Conservation (phyloP, 2,329 filamentous ascomycete species). For the Diplodia seriata region DNA sequence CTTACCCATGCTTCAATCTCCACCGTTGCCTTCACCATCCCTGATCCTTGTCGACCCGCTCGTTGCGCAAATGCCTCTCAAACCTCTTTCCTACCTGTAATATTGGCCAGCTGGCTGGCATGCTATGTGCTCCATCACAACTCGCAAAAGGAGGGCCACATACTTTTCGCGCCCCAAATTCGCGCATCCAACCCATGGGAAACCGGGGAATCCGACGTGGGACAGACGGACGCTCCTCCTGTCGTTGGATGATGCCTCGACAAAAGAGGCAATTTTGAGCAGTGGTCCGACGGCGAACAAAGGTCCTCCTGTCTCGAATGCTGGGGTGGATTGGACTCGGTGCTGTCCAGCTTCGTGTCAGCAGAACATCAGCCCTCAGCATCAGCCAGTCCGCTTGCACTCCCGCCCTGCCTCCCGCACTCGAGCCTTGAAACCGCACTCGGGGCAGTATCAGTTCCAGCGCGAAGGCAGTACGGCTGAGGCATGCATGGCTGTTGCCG, state of each 20-base stretch:
- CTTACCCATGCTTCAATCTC: conserved; percentile 6
- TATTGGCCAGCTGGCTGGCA: conserved; percentile 6
- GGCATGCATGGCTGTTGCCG: conserved; percentile 30
- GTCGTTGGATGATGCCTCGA: not conserved
- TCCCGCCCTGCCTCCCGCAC: not conserved
- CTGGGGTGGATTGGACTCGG: not conserved
- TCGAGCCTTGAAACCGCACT: not conserved
- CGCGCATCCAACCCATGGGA: not conserved
- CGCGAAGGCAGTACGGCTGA: not conserved
- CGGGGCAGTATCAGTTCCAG: not conserved
- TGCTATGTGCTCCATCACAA: conserved; percentile 26
- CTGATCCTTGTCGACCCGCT: not conserved
- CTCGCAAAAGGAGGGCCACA: conserved; percentile 15
- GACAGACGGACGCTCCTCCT: not conserved
- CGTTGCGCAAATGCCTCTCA: conserved; percentile 6
- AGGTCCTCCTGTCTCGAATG: not conserved
- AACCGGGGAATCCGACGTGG: not conserved
- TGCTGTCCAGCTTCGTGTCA: conserved; percentile 11
- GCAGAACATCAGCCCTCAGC: not conserved
- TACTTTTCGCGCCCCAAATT: not conserved
- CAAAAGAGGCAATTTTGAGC: not conserved
- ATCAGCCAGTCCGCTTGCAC: not conserved
- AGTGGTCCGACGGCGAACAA: not conserved
- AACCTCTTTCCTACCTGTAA: conserved; percentile 10
- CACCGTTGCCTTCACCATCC: not conserved